phyloP scores from a whole-genome alignment of 345 rosid species.

The Luvunga scandens region DNA sequence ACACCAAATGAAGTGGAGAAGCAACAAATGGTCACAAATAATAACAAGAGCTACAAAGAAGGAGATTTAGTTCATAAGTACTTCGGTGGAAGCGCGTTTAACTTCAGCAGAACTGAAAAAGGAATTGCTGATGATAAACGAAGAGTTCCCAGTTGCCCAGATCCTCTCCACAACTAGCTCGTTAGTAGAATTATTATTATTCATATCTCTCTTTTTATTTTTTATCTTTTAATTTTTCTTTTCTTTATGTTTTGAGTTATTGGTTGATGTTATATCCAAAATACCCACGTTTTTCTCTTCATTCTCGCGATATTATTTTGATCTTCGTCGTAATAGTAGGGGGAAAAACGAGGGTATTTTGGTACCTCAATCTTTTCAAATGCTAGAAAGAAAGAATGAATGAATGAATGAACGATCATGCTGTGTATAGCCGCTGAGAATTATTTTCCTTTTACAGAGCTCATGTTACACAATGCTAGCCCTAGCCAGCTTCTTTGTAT shows the following conservation, averaged over 20 bases:
- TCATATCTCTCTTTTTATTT: background rate
- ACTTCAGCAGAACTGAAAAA: conserved; percentile 30
- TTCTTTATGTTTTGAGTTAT: background rate
- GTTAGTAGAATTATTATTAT: conserved; percentile 12
- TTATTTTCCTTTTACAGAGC: conserved; percentile 10
- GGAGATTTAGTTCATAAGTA: conserved; percentile 33
- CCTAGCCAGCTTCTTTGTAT: background rate
- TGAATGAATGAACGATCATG: background rate
- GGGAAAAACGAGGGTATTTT: conserved; percentile 63
- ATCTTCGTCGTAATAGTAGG: conserved; percentile 14
- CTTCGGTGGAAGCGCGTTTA: conserved; percentile 34
- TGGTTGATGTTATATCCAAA: conserved; percentile 35
- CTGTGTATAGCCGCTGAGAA: conserved; percentile 21
- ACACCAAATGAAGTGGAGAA: background rate
- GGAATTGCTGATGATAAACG: conserved; percentile 59
- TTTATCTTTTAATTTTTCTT: background rate
- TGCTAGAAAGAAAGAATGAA: background rate
- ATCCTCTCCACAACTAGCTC: conserved; percentile 85
- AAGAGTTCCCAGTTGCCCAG: conserved; percentile 88
- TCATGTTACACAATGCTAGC: background rate
- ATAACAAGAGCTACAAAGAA: conserved; percentile 2
- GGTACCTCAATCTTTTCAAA: conserved; percentile 17
- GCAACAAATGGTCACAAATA: background rate
- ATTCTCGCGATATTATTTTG: conserved; percentile 14
- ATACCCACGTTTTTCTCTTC: conserved; percentile 57